These are phyloP conservation scores for Mediolabrus comicus DNA, from an alignment of 108 stramenopile species.

Conservation along the genomic window DNA sequence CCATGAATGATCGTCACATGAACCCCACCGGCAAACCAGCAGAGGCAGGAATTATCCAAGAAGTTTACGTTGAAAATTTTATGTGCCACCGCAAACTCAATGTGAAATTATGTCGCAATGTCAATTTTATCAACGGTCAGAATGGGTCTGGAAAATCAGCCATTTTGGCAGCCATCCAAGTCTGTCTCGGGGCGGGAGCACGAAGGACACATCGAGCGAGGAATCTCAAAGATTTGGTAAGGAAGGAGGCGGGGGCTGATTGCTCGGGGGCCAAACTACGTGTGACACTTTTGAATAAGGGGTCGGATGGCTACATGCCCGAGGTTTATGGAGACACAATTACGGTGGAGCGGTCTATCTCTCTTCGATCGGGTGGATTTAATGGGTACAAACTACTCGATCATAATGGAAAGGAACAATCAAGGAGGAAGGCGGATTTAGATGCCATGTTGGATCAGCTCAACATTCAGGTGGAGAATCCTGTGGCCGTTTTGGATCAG, in stretches of 20 bases:
- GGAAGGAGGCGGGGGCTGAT: slow-evolving; percentile 72
- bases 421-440: slow-evolving; percentile 78
- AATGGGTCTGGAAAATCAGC: slow-evolving; percentile 95
- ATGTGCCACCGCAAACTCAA: slow-evolving; percentile 90
- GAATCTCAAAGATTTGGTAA: slow-evolving; percentile 83
- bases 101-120: slow-evolving; percentile 74
- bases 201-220: slow-evolving; percentile 83
- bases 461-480: slow-evolving; percentile 94
- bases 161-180: slow-evolving; percentile 94
- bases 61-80: slow-evolving; percentile 91
- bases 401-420: slow-evolving; percentile 49
- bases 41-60: slow-evolving; percentile 67
- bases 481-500: slow-evolving; percentile 95
- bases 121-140: slow-evolving; percentile 95
- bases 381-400: slow-evolving; percentile 81
- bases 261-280: slow-evolving; percentile 69
- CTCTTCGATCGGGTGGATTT: slow-evolving; percentile 63
- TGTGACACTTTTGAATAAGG: slow-evolving; percentile 88
- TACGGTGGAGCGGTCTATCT: slow-evolving; percentile 85
- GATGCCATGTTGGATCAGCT: slow-evolving; percentile 86
- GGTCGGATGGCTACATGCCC: slow-evolving; percentile 81
- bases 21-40: slow-evolving; percentile 51
- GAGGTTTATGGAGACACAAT: slow-evolving; percentile 90
- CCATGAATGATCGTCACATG: slow-evolving; percentile 23
- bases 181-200: slow-evolving; percentile 94